Evolutionary conservation across 2,329 filamentous ascomycete species (phyloP).

Genomic region (Fusarium zealandicum): DNA sequence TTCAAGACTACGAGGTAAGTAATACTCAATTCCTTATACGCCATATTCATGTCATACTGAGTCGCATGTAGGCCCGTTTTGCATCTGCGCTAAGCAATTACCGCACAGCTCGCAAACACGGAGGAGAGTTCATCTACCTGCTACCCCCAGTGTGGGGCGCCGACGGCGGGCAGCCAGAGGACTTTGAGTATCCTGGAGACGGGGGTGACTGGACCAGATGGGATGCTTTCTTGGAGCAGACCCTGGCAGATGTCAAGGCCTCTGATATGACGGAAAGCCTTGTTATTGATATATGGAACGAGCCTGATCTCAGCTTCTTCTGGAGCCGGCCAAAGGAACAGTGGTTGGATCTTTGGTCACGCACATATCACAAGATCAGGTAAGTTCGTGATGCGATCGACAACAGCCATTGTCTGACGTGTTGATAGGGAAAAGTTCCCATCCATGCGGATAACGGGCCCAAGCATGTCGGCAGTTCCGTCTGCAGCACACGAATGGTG

Average conservation of each 20-base stretch:
- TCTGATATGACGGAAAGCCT: constrained; percentile 50
- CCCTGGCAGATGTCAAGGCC: constrained; percentile 48
- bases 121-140: constrained; percentile 54
- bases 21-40: fast-evolving
- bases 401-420: not conserved
- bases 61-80: constrained; percentile 11
- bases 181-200: constrained; percentile 55
- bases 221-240: constrained; percentile 51
- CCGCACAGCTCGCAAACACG: constrained; percentile 41
- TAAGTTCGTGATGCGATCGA: not conserved
- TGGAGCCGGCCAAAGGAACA: constrained; percentile 29
- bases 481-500: constrained; percentile 13
- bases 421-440: not conserved
- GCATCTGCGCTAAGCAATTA: constrained; percentile 23
- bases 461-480: constrained; percentile 13
- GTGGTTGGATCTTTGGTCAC: constrained; percentile 27
- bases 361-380: constrained; percentile 29
- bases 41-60: too few species aligned
- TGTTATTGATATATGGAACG: constrained; percentile 61
- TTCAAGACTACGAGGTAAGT: constrained; percentile 13
- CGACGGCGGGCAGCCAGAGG: constrained; percentile 50
- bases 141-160: constrained; percentile 57
- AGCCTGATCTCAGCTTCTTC: constrained; percentile 51
- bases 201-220: constrained; percentile 56
- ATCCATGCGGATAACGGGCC: constrained; percentile 2